Evolutionary conservation across 2,329 filamentous ascomycete species (phyloP), one percentile per base, ranked within the genome.

Genomic region (Sporothrix phasma): DNA sequence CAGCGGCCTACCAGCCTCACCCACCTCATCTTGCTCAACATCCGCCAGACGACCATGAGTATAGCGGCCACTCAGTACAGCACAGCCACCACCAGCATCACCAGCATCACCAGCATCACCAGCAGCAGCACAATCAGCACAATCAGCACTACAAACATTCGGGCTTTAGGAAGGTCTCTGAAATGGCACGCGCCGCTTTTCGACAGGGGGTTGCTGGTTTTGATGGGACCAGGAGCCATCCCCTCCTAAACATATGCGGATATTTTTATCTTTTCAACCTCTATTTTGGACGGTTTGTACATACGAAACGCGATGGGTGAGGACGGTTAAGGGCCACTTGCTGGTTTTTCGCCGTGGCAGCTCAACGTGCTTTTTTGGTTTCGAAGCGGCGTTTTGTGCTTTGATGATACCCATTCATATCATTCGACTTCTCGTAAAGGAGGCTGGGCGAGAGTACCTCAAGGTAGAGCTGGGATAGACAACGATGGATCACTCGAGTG

Each of bases 401-500:
- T 59, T 59, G 22, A 45, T 59, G 56, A 59, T 59, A 59, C 56
- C 56, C 39, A 45, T 59, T 31, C 17, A 45, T 31, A 29, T 24
- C 39, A 31, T 59, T 31, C 11, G 19, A 43, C 37, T 59, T 59
- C 37, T 59, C 17, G 24, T 3, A 37, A 37, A 58, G n/a, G 54
- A n/a, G 8, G 24, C 43, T n/a, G 34, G 37, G 13, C 34, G 31
- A 19, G 24, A 31, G 31, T 39, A 13, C 10, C 24, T 37, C 24
- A 10, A 54, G 10, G 19, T 6, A 31, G 31, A 4, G 5, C 5
- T 56, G 26, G 31, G 10, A 24, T 39, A 39, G 31, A 56, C 31
- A 15, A 5, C 8, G 7, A 3, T 15, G 31, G 11, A 39, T 24
- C 15, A 39, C n/a, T n/a, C n/a, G n/a, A n/a, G n/a, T n/a, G n/a